Evolutionary conservation across 2,329 filamentous ascomycete genomes (phyloP).

Genomic region (Penicillium polonicum): DNA sequence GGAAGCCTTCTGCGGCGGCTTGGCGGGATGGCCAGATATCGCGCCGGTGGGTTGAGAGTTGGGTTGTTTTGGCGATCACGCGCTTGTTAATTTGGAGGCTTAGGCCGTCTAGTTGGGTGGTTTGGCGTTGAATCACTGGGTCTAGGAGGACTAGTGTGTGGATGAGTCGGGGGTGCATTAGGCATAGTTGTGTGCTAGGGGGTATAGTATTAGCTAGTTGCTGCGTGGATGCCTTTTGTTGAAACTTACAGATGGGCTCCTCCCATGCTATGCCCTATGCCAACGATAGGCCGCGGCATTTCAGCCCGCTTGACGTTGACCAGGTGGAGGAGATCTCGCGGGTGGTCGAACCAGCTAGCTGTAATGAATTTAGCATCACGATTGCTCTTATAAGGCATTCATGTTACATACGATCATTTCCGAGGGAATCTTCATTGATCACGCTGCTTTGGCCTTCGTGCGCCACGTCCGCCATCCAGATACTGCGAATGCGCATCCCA

Average conservation of each 20-base stretch:
- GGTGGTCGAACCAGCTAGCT: conserved; percentile 84
- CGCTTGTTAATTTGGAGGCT: conserved; percentile 24
- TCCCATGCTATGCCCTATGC: conserved; percentile 87
- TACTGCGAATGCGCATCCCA: conserved; percentile 70
- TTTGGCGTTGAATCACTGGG: conserved; percentile 65
- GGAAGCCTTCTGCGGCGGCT: conserved; percentile 66
- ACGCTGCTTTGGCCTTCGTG: conserved; percentile 78
- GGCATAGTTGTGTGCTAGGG: conserved; percentile 59
- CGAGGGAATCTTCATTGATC: conserved; percentile 71
- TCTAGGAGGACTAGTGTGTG: conserved; percentile 76
- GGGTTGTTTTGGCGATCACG: conserved; percentile 38
- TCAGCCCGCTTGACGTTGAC: conserved; percentile 77
- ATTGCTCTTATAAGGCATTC: background rate
- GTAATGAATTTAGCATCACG: conserved; percentile 19
- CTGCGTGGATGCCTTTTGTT: background rate
- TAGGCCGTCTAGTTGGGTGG: conserved; percentile 40
- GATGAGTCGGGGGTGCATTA: conserved; percentile 79
- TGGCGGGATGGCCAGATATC: conserved; percentile 78
- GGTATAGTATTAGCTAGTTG: conserved; percentile 2
- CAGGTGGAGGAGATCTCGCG: conserved; percentile 79
- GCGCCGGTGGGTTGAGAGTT: conserved; percentile 67
- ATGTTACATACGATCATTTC: conserved; percentile 72
- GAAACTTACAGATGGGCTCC: conserved; percentile 61
- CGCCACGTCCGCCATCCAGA: conserved; percentile 89
- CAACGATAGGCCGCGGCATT: conserved; percentile 79